These are phyloP conservation scores for Nemania sp. DNA, from an alignment of 2,329 filamentous ascomycete genomes.

Conservation along the genomic window DNA sequence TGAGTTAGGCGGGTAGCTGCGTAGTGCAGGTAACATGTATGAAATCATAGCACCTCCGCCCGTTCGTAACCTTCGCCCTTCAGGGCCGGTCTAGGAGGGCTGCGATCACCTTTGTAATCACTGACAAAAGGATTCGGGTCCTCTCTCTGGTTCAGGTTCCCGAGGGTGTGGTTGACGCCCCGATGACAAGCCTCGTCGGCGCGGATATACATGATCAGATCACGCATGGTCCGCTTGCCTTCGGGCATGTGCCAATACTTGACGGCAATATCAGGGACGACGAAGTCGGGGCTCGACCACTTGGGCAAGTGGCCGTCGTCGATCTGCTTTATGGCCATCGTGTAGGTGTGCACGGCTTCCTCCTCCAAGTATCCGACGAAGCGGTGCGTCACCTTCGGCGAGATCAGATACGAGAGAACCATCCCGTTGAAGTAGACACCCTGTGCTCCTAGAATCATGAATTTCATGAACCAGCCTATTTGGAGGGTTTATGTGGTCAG, in stretches of 20 bases:
- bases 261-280: slow-evolving; percentile 85
- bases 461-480: slow-evolving; percentile 81
- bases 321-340: slow-evolving; percentile 82
- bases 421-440: slow-evolving; percentile 96
- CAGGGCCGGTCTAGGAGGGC: slow-evolving; percentile 68
- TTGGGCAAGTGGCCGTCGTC: slow-evolving; percentile 81
- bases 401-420: slow-evolving; percentile 86
- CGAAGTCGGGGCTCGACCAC: slow-evolving; percentile 72
- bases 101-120: slow-evolving; percentile 71
- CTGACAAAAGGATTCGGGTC: slow-evolving; percentile 94
- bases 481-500: slow-evolving; percentile 5
- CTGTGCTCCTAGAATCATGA: slow-evolving; percentile 89
- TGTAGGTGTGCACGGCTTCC: slow-evolving; percentile 95
- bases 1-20: background rate
- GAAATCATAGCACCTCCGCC: slow-evolving; percentile 69
- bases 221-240: slow-evolving; percentile 77
- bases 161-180: slow-evolving; percentile 94
- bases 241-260: slow-evolving; percentile 96
- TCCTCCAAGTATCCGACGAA: slow-evolving; percentile 98
- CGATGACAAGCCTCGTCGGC: slow-evolving; percentile 89
- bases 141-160: slow-evolving; percentile 80
- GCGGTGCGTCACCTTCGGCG: slow-evolving; percentile 85
- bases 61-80: slow-evolving; percentile 81
- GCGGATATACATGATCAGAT: slow-evolving; percentile 85
- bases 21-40: background rate